Evolutionary conservation across 768 basidiomycete species (phyloP).

Genomic region (Macrolepiota dolichaula): DNA sequence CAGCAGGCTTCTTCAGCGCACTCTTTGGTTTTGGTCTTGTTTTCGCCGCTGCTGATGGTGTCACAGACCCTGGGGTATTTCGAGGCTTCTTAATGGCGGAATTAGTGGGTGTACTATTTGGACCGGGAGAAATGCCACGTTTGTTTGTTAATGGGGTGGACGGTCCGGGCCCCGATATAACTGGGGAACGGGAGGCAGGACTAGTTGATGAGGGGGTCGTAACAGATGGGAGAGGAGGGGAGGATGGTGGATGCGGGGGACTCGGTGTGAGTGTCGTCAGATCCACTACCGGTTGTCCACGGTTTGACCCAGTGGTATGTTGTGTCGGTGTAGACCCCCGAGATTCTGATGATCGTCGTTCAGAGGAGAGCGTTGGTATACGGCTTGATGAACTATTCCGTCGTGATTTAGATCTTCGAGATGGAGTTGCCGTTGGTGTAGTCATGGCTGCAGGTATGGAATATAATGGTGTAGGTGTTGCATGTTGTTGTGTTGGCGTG

Average conservation of each 20-base stretch:
- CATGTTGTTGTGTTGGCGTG: slow-evolving; percentile 4
- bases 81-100: slow-evolving; percentile 21
- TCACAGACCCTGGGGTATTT: slow-evolving; percentile 23
- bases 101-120: not conserved
- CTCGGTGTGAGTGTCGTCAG: slow-evolving; percentile 8
- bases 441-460: slow-evolving; percentile 30
- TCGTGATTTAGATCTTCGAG: slow-evolving; percentile 29
- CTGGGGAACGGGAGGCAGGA: slow-evolving; percentile 23
- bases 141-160: slow-evolving; percentile 26
- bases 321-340: slow-evolving; percentile 42
- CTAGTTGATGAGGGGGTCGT: slow-evolving; percentile 5
- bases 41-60: slow-evolving; percentile 22
- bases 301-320: slow-evolving; percentile 13
- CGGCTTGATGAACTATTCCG: slow-evolving; percentile 31
- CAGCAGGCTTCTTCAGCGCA: slow-evolving; percentile 29
- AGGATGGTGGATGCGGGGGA: slow-evolving; percentile 24
- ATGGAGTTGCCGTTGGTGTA: slow-evolving; percentile 36
- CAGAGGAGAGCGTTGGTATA: slow-evolving; percentile 37
- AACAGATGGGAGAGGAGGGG: slow-evolving; percentile 19
- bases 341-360: slow-evolving; percentile 44
- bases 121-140: slow-evolving; percentile 28
- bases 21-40: slow-evolving; percentile 35
- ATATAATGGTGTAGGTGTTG: slow-evolving; percentile 2
- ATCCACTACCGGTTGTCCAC: slow-evolving; percentile 23
- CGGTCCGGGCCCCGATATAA: too few species aligned